Base-by-base conservation (phyloP, 1,284 basidiomycete species). In the Trametes hirsuta region DNA sequence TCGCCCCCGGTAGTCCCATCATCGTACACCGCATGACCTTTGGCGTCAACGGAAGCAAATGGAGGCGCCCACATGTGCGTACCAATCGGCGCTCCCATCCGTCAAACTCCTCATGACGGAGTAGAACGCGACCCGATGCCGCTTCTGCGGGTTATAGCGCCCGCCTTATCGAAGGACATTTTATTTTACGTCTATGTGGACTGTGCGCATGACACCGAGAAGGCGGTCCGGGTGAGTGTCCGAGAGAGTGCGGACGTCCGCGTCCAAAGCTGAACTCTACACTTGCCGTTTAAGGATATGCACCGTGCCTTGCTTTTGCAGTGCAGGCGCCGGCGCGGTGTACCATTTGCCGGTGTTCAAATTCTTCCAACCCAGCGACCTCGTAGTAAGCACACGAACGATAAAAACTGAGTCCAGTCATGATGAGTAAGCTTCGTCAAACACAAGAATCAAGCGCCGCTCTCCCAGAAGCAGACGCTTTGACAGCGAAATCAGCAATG, bases 281-380 rank as follows among this genome's bases (percentile, higher is more conserved):
- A 53, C 54, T 41, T 64, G 42, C 63, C 63, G 34, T 25, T 54
- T 61, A 44, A 35, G 59, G 62, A 18, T 55, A 35, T 34, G 52
- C 34, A 46, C 49, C n/a, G 47, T 54, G 40, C 47, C 54, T 57
- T 53, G 36, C 41, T 53, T 35, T 50, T 45, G 47, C 47, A 42
- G 21, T 14, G n/a, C 35, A 47, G 47, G 62, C 62, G 62, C 58
- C 40, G 52, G 55, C 52, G 50, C 52, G 35, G 45, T 42, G 35
- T 45, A 36, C 45, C 41, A 18, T 14, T 34, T 30, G 30, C 30
- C 30, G 30, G 30, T 30, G 8, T 30, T 30, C 30, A 30, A 30
- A 30, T 30, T 30, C 30, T 30, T 30, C 30, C 30, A 30, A 30
- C 30, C 30, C 30, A 30, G 30, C 30, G 30, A 12, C 21, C 35